Base-by-base conservation (phyloP, 495 filamentous ascomycete species). In the Neurospora tetrasperma region DNA sequence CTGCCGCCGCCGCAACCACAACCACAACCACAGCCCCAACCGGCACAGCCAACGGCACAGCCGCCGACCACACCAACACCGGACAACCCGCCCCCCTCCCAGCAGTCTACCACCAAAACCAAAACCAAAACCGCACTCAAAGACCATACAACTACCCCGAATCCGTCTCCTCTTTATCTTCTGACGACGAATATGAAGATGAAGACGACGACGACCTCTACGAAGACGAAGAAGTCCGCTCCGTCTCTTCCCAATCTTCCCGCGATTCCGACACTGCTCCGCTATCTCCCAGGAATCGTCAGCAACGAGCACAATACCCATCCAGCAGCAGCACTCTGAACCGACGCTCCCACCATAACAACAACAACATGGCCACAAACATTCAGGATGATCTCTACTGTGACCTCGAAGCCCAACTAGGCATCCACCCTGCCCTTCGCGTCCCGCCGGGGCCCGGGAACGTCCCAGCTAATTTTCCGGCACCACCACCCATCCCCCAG, bases 381-480 rank as follows among this genome's bases (percentile, higher is more conserved):
- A 6, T 7, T 5, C 54, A 62, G 31, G 54, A 18, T 44, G 38
- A 20, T 14, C 41, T n/a, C 38, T n/a, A 54, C 31, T 42, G 62
- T 31, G 78, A 79, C 71, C 68, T 78, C 69, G 75, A 79, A 73
- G 73, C 79, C 5, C 78, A 75, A 12, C 14, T 62, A 16, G 54
- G 54, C 2, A 62, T 62, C 27, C 54, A 62, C 14, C 54, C 54
- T 1, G 54, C 54, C 7, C 23, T 62, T 0, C 70, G 42, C 12
- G 6, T 31, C 2, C 70, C 27, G 16, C 39, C 39, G 7, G 23
- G n/a, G 1, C 31, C 23, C 18, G 42, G 70, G 23, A 39, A 43
- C 43, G 5, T 62, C 12, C 54, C 54, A 0, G 6, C 54, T 1
- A 62, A 62, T 7, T 62, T 62, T 6, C 54, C 54, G 2, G 12